Evolutionary conservation across 2,329 filamentous ascomycete genomes (phyloP), one percentile per base, ranked within the genome.

Genomic region (Sordariomycetes sp.): DNA sequence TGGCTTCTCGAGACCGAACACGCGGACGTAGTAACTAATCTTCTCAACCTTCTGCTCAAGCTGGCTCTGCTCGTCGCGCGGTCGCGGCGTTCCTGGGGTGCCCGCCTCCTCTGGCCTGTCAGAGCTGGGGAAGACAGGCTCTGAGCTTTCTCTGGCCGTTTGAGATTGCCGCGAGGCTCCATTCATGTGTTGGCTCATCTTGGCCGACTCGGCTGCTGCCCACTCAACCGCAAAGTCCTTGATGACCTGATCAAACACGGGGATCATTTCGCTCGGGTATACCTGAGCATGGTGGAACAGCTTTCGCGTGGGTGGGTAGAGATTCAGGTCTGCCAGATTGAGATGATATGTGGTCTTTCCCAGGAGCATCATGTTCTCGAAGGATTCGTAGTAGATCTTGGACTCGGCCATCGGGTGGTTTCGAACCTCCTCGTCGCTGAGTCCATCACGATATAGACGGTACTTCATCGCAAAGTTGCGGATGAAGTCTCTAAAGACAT

Each of bases 251-350:
- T 98, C 93, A 82, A 98, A 94, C 30, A 96, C 71, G 3, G 90
- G 88, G 29, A 98, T 83, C 34, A 98, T 88, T 69, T 98, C 92
- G 51, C 92, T 87, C 0, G 92, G 92, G 51, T 95, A 98, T 11
- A 84, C 81, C 54, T 94, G 86, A 38, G 93, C 68, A 58, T 98
- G 93, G 55, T 96, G 85, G 85, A 87, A 96, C 36, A 98, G 68
- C 62, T 96, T 96, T 47, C 82, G 70, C 0, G 92, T 96, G 1
- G 86, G 79, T 4, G 93, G 92, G 53, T 95, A 98, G 10, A 88
- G 73, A 54, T 93, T 94, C 39, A 98, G 68, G 47, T 98, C 93
- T 37, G 77, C 78, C 34, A 88, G 77, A 53, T 98, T 87, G 26
- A 98, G 62, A 52, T 95, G 95, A 26, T 98, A 70, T 38, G 83